Percentiles rank a stretch among this genome's conserved stretches.
Conservation (phyloP, 2,329 filamentous ascomycete species). For the Exophiala bonariae region DNA sequence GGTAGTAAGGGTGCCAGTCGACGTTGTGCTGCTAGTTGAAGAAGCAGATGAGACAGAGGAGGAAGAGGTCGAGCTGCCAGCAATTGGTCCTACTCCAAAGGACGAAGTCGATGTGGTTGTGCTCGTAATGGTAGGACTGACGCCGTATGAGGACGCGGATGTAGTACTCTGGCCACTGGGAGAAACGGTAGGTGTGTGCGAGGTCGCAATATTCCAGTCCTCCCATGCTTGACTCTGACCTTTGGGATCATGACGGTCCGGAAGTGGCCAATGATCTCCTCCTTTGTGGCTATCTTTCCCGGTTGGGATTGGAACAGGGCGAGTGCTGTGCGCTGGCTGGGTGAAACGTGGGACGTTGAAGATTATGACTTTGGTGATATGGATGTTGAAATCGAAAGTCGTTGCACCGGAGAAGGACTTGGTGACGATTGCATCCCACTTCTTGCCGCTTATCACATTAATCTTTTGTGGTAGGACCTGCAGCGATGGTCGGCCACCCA, state of each 20-base stretch:
- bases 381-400: slow-evolving; percentile 12
- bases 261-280: slow-evolving; percentile 3
- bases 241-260: background rate
- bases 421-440: slow-evolving; percentile 13
- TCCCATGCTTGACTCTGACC: slow-evolving; percentile 1
- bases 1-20: background rate
- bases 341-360: slow-evolving; percentile 1
- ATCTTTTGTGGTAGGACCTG: no score
- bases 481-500: slow-evolving; percentile 1
- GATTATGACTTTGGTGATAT: slow-evolving; percentile 8
- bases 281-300: background rate
- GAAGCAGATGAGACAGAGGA: background rate
- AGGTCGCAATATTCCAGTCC: slow-evolving; percentile 5
- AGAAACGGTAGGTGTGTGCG: background rate
- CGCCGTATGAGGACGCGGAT: no score
- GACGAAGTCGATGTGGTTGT: background rate
- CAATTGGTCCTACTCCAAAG: background rate
- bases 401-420: slow-evolving; percentile 8
- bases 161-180: no score
- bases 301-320: slow-evolving; percentile 4
- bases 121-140: background rate
- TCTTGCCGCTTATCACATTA: no score
- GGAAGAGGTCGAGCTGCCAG: background rate
- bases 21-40: background rate
- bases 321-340: background rate